These are phyloP conservation scores for Solanum hybrid DNA, from an alignment of 305 asterid species.

Conservation along the genomic window DNA sequence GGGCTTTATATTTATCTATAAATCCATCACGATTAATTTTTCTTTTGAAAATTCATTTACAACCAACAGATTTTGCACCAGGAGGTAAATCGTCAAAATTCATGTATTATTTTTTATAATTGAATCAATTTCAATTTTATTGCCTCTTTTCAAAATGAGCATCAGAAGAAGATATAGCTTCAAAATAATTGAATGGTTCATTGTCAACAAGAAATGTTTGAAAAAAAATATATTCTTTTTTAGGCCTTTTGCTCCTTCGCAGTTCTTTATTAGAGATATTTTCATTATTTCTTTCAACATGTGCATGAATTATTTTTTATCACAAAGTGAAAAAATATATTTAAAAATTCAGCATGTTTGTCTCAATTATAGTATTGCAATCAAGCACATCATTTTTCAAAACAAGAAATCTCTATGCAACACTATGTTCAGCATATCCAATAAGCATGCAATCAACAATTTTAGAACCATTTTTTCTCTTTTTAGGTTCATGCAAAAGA, in stretches of 20 bases:
- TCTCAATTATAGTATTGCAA: neutral
- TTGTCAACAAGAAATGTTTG: neutral
- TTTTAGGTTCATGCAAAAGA: neutral
- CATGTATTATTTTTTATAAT: too few relatives aligned
- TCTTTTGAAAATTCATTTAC: neutral
- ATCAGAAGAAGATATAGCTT: neutral
- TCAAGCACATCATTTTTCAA: neutral
- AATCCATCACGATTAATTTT: neutral
- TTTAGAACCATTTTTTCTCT: neutral
- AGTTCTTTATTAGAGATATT: neutral
- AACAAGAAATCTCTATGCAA: neutral
- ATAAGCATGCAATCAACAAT: neutral
- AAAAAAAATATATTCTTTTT: too few relatives aligned
- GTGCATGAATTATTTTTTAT: neutral
- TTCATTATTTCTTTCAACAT: too few relatives aligned
- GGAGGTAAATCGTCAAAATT: neutral
- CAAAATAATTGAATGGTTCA: neutral
- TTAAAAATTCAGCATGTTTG: neutral
- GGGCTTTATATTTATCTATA: neutral
- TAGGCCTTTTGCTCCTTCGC: neutral
- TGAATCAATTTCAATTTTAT: neutral
- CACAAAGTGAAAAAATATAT: too few relatives aligned
- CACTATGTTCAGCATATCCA: neutral
- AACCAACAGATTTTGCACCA: neutral
- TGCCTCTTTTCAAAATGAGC: neutral